These are phyloP conservation scores for Brettanomyces sp. DNA, from an alignment of 805 yeast species.

Conservation along the genomic window DNA sequence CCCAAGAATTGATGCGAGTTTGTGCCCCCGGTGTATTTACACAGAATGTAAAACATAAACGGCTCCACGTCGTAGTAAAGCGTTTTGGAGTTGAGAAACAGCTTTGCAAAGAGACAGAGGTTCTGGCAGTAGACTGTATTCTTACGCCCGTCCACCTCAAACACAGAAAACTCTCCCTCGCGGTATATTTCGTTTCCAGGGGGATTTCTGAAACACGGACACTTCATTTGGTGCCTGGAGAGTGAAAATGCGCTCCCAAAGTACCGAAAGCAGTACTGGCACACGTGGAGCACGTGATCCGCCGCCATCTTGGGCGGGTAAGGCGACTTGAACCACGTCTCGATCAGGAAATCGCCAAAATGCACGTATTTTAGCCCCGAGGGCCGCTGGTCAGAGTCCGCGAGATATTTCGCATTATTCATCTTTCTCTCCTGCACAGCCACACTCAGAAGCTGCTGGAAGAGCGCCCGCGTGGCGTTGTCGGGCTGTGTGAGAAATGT, in stretches of 20 bases:
- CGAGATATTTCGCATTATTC: conserved; percentile 26
- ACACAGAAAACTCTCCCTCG: conserved; percentile 53
- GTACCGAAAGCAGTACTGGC: conserved; percentile 79
- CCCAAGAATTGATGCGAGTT: conserved; percentile 75
- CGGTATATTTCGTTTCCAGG: conserved; percentile 92
- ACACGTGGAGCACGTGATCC: conserved; percentile 55
- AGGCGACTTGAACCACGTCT: conserved; percentile 90
- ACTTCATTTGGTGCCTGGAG: conserved; percentile 66
- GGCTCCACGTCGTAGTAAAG: conserved; percentile 94
- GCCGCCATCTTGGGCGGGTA: conserved; percentile 79
- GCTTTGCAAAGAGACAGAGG: conserved; percentile 78
- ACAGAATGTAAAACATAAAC: conserved; percentile 77
- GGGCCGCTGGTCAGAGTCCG: conserved; percentile 16
- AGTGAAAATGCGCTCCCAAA: conserved; percentile 59
- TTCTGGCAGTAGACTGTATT: conserved; percentile 80
- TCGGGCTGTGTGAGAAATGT: conserved; percentile 58
- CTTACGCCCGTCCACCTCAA: conserved; percentile 89
- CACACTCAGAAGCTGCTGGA: conserved; percentile 30
- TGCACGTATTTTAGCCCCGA: conserved; percentile 47
- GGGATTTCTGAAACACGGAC: conserved; percentile 56
- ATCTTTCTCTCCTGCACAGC: conserved; percentile 30
- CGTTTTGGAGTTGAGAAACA: conserved; percentile 85
- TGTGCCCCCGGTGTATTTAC: conserved; percentile 43
- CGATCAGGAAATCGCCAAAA: conserved; percentile 64
- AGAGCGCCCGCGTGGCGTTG: conserved; percentile 20